These are phyloP conservation scores for Abelmoschus esculentus DNA, from an alignment of 345 rosid species.

Conservation along the genomic window DNA sequence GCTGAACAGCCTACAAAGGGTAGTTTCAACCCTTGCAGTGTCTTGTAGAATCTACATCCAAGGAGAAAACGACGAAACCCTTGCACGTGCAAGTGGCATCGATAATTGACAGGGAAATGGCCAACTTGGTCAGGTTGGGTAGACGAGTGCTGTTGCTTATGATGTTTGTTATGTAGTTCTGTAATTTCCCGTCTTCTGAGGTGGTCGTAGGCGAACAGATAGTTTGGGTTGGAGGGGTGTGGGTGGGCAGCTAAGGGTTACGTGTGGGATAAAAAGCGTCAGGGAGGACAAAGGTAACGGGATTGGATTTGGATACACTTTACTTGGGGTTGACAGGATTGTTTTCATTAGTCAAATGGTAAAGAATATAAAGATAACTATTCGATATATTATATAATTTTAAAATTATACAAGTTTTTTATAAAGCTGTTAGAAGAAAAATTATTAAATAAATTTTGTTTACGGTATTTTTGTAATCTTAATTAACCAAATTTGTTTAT, in stretches of 20 bases:
- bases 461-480: too few relatives aligned
- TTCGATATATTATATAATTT: too few relatives aligned
- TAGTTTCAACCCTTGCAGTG: too few relatives aligned
- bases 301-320: too few relatives aligned
- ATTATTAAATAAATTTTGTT: too few relatives aligned
- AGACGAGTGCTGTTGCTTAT: not conserved
- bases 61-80: not conserved
- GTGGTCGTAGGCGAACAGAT: not conserved
- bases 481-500: too few relatives aligned
- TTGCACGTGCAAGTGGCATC: constrained; percentile 7
- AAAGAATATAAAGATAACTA: too few relatives aligned
- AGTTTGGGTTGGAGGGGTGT: not conserved
- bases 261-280: not conserved
- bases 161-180: too few relatives aligned
- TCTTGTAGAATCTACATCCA: not conserved
- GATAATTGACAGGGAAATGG: not conserved
- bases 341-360: too few relatives aligned
- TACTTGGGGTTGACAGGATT: too few relatives aligned
- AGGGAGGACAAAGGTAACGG: not conserved
- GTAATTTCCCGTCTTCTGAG: not conserved
- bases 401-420: too few relatives aligned
- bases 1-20: not conserved
- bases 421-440: too few relatives aligned
- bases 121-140: not conserved
- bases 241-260: not conserved